Evolutionary conservation across 2,329 filamentous ascomycete species (phyloP).

Genomic region (Aspergillus sergii): DNA sequence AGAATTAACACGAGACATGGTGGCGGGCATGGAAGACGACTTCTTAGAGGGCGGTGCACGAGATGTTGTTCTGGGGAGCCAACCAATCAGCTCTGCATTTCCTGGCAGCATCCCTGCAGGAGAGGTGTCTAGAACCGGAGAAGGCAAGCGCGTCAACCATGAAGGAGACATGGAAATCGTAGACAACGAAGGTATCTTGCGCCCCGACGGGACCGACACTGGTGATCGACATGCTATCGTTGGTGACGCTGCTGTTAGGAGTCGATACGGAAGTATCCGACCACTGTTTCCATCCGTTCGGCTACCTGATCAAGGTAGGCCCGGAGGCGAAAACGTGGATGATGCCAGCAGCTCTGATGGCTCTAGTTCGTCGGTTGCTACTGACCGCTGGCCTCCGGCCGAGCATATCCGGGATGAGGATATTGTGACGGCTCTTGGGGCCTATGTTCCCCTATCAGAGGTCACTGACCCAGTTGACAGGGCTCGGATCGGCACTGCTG

Average conservation of each 20-base stretch:
- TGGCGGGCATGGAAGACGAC: slow-evolving; percentile 77
- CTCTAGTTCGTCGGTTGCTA: slow-evolving; percentile 31
- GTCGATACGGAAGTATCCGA: slow-evolving; percentile 36
- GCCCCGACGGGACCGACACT: slow-evolving; percentile 62
- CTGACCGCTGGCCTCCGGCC: slow-evolving; percentile 42
- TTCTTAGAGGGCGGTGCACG: slow-evolving; percentile 74
- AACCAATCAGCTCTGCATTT: slow-evolving; percentile 77
- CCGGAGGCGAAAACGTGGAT: not conserved
- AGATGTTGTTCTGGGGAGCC: slow-evolving; percentile 73
- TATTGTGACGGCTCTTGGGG: slow-evolving; percentile 45
- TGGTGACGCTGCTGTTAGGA: slow-evolving; percentile 46
- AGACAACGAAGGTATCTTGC: slow-evolving; percentile 62
- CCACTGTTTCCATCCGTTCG: slow-evolving; percentile 36
- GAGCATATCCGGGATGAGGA: slow-evolving; percentile 44
- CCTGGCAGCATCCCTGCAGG: slow-evolving; percentile 68
- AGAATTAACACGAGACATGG: slow-evolving; percentile 82
- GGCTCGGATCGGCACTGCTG: slow-evolving; percentile 41
- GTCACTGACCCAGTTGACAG: slow-evolving; percentile 47
- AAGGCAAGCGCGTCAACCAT: slow-evolving; percentile 66
- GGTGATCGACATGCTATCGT: slow-evolving; percentile 65
- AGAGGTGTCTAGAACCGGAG: slow-evolving; percentile 61
- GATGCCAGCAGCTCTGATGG: slow-evolving; percentile 20
- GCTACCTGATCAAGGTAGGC: slow-evolving; percentile 14
- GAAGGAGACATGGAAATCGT: slow-evolving; percentile 68
- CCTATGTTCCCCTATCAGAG: slow-evolving; percentile 44